These are phyloP conservation scores for Polytrichum formosum DNA, from an alignment of 225 moss, liverwort and hornwort genomes.

Conservation along the genomic window DNA sequence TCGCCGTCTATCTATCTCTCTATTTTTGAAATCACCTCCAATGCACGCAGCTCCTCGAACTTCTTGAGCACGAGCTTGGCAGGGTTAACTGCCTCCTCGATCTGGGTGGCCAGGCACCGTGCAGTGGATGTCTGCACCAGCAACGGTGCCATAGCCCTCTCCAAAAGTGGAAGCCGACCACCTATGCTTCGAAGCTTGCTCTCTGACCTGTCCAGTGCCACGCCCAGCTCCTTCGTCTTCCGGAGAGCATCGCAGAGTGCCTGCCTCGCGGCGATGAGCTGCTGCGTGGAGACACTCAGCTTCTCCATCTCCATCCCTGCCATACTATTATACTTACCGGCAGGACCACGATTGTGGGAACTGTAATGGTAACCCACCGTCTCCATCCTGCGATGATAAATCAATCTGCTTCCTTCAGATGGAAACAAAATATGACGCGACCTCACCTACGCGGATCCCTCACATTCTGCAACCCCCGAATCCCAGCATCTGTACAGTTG, in stretches of 20 bases:
- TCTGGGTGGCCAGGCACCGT: slow-evolving; percentile 41
- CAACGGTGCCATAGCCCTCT: slow-evolving; percentile 67
- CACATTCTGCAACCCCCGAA: too few species aligned
- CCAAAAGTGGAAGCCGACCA: slow-evolving; percentile 55
- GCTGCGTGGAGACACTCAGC: slow-evolving; percentile 30
- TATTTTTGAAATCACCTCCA: slow-evolving; percentile 29
- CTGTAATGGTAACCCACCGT: too few species aligned
- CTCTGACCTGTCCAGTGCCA: slow-evolving; percentile 36
- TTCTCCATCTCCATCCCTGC: slow-evolving; percentile 27
- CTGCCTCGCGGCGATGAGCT: slow-evolving; percentile 44
- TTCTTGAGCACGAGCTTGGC: slow-evolving; percentile 57
- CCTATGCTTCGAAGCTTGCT: slow-evolving; percentile 29
- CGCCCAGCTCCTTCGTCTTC: slow-evolving; percentile 48
- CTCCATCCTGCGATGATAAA: too few species aligned
- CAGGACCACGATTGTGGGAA: too few species aligned
- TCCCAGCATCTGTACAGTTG: too few species aligned
- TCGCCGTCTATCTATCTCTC: too few species aligned
- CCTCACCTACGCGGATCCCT: too few species aligned
- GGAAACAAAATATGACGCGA: too few species aligned
- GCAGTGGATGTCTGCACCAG: slow-evolving; percentile 49
- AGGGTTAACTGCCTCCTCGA: slow-evolving; percentile 60
- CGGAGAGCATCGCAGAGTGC: slow-evolving; percentile 38
- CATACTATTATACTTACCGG: slow-evolving; percentile 1
- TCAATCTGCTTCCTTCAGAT: too few species aligned
- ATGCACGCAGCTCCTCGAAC: slow-evolving; percentile 60